Percentiles rank a stretch among this genome's conserved stretches.
phyloP scores from a whole-genome alignment of 257 asterid species.

The Petrea volubilis region DNA sequence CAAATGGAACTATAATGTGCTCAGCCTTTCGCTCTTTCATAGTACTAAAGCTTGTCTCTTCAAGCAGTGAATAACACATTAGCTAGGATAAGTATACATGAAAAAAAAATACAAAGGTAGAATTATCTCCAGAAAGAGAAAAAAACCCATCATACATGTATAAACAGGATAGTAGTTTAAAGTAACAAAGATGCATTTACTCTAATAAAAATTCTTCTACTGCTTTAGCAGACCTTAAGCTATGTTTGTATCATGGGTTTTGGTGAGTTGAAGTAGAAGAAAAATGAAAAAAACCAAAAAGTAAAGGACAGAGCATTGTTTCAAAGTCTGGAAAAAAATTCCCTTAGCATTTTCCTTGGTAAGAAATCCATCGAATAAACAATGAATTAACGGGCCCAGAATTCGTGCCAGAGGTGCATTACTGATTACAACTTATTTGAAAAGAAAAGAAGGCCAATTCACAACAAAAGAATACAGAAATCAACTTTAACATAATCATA shows the following conservation, averaged over 20 bases:
- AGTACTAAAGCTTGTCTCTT: slow-evolving; percentile 32
- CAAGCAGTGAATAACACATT: slow-evolving; percentile 13
- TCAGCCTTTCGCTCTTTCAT: slow-evolving; percentile 40
- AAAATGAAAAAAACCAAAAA: no score
- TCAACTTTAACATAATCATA: slow-evolving; percentile 8
- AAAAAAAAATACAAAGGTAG: neutral
- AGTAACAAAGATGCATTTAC: slow-evolving; percentile 4
- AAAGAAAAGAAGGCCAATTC: neutral
- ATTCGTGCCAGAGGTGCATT: no score
- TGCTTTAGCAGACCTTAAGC: neutral
- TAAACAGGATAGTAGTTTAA: neutral
- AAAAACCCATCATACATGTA: neutral
- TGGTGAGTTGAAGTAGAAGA: no score
- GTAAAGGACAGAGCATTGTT: no score
- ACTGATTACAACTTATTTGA: neutral
- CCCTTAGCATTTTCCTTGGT: no score
- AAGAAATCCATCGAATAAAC: no score
- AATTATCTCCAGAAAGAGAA: neutral
- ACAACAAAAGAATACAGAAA: neutral
- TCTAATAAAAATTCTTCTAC: neutral
- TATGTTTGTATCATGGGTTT: no score
- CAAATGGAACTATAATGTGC: slow-evolving; percentile 54
- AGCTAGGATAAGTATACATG: slow-evolving; percentile 13
- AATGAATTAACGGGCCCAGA: no score
- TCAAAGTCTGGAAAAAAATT: no score